These are phyloP conservation scores for Pseudogymnoascus sp. DNA, from an alignment of 2,329 filamentous ascomycete genomes.

Conservation along the genomic window DNA sequence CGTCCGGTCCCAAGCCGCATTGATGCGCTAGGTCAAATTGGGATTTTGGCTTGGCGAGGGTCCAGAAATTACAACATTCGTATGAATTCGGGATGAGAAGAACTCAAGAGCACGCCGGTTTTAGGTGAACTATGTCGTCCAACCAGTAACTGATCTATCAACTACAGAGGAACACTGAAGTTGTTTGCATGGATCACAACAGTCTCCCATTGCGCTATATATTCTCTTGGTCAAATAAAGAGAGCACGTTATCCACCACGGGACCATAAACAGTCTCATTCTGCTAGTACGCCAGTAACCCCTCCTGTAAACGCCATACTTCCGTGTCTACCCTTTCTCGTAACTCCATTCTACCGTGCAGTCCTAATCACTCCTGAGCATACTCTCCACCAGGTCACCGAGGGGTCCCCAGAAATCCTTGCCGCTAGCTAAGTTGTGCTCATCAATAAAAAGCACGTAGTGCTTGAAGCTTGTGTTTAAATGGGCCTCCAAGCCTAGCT, in stretches of 20 bases:
- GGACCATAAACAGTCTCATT: background rate
- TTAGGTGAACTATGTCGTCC: background rate
- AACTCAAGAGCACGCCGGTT: background rate
- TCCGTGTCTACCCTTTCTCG: slow-evolving; percentile 14
- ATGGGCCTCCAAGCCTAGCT: slow-evolving; percentile 91
- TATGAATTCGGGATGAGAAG: background rate
- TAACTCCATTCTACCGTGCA: slow-evolving; percentile 13
- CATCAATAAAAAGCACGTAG: slow-evolving; percentile 96
- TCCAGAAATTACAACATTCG: background rate
- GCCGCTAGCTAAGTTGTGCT: slow-evolving; percentile 83
- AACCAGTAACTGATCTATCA: background rate
- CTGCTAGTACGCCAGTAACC: background rate
- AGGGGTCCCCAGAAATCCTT: slow-evolving; percentile 97
- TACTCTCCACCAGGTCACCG: slow-evolving; percentile 93
- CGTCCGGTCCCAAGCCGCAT: slow-evolving; percentile 5
- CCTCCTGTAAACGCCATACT: slow-evolving; percentile 20
- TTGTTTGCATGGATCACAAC: background rate
- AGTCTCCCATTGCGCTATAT: background rate
- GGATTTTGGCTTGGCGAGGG: background rate
- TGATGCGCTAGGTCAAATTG: background rate
- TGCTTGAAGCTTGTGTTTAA: slow-evolving; percentile 99
- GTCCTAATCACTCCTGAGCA: slow-evolving; percentile 72
- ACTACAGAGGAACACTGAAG: background rate
- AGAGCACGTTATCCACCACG: background rate
- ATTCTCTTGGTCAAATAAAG: background rate